Percentiles rank a stretch among this genome's conserved stretches.
Conservation (phyloP, 371 early-diverging fungal species). For the Mucor ambiguus region DNA sequence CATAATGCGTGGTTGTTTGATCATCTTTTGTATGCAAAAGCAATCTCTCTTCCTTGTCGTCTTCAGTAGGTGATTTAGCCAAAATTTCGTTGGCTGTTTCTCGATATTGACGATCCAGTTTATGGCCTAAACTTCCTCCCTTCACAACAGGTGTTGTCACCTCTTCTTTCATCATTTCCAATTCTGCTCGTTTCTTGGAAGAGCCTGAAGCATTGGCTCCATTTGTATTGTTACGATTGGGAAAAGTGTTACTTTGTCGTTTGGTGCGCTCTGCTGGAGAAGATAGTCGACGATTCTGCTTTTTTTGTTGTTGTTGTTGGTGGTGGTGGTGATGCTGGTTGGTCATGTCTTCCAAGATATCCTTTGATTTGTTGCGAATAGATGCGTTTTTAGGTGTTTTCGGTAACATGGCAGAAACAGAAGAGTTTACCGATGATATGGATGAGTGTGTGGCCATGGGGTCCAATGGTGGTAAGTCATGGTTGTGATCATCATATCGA, state of each 20-base stretch:
- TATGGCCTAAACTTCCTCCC: slow-evolving; percentile 36
- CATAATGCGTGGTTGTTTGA: slow-evolving; percentile 52
- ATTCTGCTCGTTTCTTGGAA: slow-evolving; percentile 6
- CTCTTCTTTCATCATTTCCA: slow-evolving; percentile 15
- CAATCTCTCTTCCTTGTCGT: slow-evolving; percentile 53
- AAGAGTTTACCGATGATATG: slow-evolving; percentile 24
- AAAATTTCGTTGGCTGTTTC: slow-evolving; percentile 25
- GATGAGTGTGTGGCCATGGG: slow-evolving; percentile 21
- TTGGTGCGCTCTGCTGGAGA: slow-evolving; percentile 15
- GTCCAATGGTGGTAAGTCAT: slow-evolving; percentile 7
- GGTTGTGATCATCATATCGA: slow-evolving; percentile 7
- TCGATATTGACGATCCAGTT: slow-evolving; percentile 32
- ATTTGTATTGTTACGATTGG: slow-evolving; percentile 20
- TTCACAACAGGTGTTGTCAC: not conserved
- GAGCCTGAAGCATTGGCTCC: not conserved
- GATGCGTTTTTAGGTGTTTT: slow-evolving; percentile 21
- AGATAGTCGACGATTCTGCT: slow-evolving; percentile 14
- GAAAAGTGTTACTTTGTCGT: slow-evolving; percentile 27
- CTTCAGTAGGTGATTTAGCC: slow-evolving; percentile 11
- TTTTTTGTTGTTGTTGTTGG: not conserved
- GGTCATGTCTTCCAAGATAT: not conserved
- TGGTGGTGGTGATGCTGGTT: not conserved
- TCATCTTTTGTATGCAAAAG: slow-evolving; percentile 34
- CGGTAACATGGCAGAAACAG: slow-evolving; percentile 22
- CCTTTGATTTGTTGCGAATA: slow-evolving; percentile 9